Conservation (phyloP, 1,284 basidiomycete species). For the Phenoliferia sp. region DNA sequence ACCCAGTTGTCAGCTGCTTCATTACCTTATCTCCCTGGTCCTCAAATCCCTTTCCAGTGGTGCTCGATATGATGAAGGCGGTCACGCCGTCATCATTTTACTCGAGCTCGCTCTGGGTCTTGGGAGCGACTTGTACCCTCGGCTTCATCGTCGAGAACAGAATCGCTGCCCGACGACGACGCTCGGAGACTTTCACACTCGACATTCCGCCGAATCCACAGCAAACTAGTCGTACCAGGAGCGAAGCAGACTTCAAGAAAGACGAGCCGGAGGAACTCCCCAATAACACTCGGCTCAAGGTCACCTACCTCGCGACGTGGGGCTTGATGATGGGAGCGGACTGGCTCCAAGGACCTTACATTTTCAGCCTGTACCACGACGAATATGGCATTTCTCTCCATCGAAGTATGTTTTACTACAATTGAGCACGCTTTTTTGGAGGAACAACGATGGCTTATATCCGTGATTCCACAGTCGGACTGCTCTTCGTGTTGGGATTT, state of each 20-base stretch:
- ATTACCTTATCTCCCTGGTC: background rate
- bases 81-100: background rate
- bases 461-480: constrained; percentile 49
- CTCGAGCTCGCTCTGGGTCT: background rate
- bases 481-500: constrained; percentile 43
- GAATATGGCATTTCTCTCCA: constrained; percentile 61
- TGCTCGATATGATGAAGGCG: background rate
- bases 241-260: background rate
- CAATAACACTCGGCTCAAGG: background rate
- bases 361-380: constrained; percentile 65
- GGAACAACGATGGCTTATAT: background rate
- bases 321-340: constrained; percentile 47
- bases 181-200: background rate
- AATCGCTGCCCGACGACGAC: background rate
- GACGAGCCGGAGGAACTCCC: background rate
- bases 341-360: constrained; percentile 68
- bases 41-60: no score
- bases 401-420: constrained; percentile 4
- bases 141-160: background rate
- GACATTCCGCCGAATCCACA: background rate
- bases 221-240: background rate
- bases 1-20: no score
- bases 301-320: background rate
- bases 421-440: background rate
- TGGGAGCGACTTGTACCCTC: background rate